Evolutionary conservation across 2,329 filamentous ascomycete genomes (phyloP), one percentile per base, ranked within the genome.

Genomic region (Cryphonectria radicalis): DNA sequence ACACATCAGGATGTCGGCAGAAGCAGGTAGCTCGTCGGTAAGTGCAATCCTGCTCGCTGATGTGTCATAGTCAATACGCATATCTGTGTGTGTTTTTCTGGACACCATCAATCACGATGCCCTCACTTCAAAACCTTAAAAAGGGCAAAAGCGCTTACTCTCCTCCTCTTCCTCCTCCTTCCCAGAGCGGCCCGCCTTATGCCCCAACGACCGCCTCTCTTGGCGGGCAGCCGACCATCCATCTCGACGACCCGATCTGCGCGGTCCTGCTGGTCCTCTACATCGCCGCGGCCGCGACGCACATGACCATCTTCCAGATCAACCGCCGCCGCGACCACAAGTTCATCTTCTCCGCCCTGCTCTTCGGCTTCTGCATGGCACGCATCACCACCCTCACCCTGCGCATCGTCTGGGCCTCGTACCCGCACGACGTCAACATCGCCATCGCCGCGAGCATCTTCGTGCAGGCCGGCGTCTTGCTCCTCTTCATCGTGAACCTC

Each of bases 401-500:
- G 75, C 85, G 87, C 70, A 86, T 88, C 74, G 85, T 81, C 69
- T 89, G 86, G 87, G 84, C 86, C 35, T 80, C 80, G 55, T 75
- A 80, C 46, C 83, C 84, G 0, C 74, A 62, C 68, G 79, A 83
- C 75, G 72, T 81, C 67, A 75, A 78, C 69, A 75, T 89, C 70
- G 84, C 82, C 76, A 86, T 90, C 72, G 89, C 91, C 10, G 88
- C 92, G 4, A 85, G 85, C 74, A 87, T 96, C 77, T 90, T 96
- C 76, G 88, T 93, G 70, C 88, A 90, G 62, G 90, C 92, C 0
- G 93, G 93, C 59, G 89, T 94, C 22, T 79, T 97, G 46, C 80
- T 97, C 10, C 83, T 97, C 37, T 95, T 93, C 80, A 82, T 95
- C 76, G 83, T 94, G 80, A 96, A 97, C 81, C 81, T 97, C 59